Evolutionary conservation across 345 rosid genomes (phyloP).

Genomic region (Lumnitzera racemosa): DNA sequence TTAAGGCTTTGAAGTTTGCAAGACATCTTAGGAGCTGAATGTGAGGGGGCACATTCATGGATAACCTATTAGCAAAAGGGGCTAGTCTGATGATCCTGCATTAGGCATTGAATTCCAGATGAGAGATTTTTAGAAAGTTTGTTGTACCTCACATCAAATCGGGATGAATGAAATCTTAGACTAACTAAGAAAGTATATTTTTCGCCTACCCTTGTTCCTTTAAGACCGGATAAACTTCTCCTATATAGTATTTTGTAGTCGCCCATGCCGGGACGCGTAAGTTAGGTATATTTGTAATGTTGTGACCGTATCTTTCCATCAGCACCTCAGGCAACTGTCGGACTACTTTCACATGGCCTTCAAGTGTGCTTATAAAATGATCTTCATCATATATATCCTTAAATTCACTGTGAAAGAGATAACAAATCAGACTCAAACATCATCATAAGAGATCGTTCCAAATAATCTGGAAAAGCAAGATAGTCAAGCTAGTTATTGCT

Average conservation of each 20-base stretch:
- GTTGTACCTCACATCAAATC: not conserved
- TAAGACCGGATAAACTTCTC: constrained; percentile 62
- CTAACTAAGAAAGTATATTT: not conserved
- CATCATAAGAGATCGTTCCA: too few relatives aligned
- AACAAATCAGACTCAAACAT: too few relatives aligned
- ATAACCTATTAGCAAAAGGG: constrained; percentile 94
- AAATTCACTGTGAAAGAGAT: constrained; percentile 43
- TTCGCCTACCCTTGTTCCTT: constrained; percentile 59
- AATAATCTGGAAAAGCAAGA: too few relatives aligned
- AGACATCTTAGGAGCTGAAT: constrained; percentile 83
- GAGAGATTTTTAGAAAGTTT: not conserved
- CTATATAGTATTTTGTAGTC: constrained; percentile 46
- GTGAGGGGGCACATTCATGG: constrained; percentile 86
- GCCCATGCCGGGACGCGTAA: constrained; percentile 85
- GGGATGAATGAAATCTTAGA: not conserved
- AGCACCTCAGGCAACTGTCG: constrained; percentile 60
- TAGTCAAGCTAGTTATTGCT: constrained; percentile 3
- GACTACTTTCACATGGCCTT: constrained; percentile 64
- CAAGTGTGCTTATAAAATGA: constrained; percentile 63
- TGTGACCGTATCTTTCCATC: constrained; percentile 50
- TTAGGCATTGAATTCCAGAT: constrained; percentile 2
- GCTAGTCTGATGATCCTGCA: constrained; percentile 77
- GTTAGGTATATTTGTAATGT: constrained; percentile 50
- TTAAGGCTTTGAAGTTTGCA: constrained; percentile 77
- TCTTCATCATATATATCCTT: constrained; percentile 79